Base-by-base conservation (phyloP, 129 eudicot genomes). In the Sambucus nigra region DNA sequence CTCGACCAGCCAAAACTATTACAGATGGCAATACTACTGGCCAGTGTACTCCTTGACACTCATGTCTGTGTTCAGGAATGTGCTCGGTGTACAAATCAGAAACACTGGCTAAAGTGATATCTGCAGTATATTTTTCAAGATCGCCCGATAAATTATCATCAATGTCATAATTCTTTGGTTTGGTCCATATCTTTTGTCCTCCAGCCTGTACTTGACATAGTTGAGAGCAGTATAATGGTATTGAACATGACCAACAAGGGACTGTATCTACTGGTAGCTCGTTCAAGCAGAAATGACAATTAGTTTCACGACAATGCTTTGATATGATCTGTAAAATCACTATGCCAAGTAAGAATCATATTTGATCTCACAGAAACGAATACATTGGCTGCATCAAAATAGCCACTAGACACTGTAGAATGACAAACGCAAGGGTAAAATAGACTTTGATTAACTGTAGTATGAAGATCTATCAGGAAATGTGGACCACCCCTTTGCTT, bases 21-120 rank as follows among this genome's bases (percentile, higher is more conserved):
- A 82, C 87, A 57, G 95, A 61, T 44, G 95, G 95, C 58, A 91
- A 72, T 63, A 77, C 95, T 11, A 75, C 76, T 53, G 95, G 78
- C 98, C 98, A 91, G 40, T 85, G 80, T 44, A 72, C 80, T 61
- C 95, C 95, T 24, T 48, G 55, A 66, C 98, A 91, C 64, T 91
- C 98, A 42, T 91, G 98, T 39, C 65, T 56, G 68, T 85, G 98
- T 48, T 85, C 95, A 21, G 60, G 55, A 71, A 40, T 66, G 42
- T 70, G 75, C 47, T 71, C 73, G 26, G 21, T 35, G 31, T 46
- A 35, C 21, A 51, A 47, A 60, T 29, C 57, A 28, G 55, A 63
- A 59, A 19, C 21, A 31, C 41, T 64, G 26, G 46, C 61, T 26
- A 60, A 60, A 24, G 74, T 74, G 33, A 81, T 82, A 55, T 63